Base-by-base conservation (phyloP, 768 basidiomycete species). In the Stropharia rugosoannulata region DNA sequence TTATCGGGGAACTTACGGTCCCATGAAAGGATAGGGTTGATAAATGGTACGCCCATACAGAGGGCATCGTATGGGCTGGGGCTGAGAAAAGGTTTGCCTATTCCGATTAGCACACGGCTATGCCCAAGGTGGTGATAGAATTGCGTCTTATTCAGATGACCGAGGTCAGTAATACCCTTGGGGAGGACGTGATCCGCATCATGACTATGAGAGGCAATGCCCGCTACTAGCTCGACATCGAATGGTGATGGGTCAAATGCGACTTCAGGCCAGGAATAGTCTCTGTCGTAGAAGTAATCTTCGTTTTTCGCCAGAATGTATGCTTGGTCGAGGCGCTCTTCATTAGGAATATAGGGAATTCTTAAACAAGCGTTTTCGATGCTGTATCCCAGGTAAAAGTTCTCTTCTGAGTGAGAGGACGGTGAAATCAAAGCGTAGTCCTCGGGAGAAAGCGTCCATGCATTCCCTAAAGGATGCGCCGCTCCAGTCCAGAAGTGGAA, bases 401-500 rank as follows among this genome's bases (percentile, higher is more conserved):
- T 52, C 29, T 52, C 51, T 11, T 44, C 32, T 18, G 51, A 52
- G 27, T 44, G 38, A 8, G 35, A 25, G 5, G 13, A 13, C 16
- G 51, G 51, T 3, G 29, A 35, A 8, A 52, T 44, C 8, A 52
- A 42, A 3, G 16, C 32, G 16, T 52, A 52, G 10, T 52, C 43
- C 18, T 52, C 51, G 8, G 51, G 51, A 8, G 51, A 52, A n/a
- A 52, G 29, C 27, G 51, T 52, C 51, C 51, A 52, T 12, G 41
- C 41, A 32, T 52, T 52, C 2, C 51, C 51, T 4, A 52, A 42
- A 5, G 51, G 51, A 27, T 52, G 42, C 8, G 41, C 22, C 3
- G 51, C 25, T 15, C 51, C 51, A 35, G 32, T 35, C 51, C 51
- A 52, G 51, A 52, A 52, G 18, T 52, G 51, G 16, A 52, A 52